These are phyloP conservation scores for Trichaptum fuscoviolaceum DNA, from an alignment of 768 basidiomycete genomes.

Conservation along the genomic window DNA sequence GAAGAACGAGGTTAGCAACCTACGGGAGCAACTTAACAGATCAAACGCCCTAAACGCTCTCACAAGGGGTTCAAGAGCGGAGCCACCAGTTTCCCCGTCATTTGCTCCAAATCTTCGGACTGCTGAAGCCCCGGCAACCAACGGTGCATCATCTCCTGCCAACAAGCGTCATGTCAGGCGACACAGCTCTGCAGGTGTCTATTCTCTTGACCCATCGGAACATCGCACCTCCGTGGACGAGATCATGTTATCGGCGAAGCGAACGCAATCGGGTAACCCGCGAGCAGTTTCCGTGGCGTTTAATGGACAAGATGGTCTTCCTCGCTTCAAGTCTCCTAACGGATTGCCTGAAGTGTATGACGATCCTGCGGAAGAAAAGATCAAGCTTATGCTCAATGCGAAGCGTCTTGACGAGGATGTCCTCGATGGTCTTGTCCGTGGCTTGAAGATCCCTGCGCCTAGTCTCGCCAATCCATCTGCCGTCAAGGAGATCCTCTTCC, in stretches of 20 bases:
- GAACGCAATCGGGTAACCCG: conserved; percentile 63
- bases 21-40: conserved; percentile 94
- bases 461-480: conserved; percentile 88
- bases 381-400: conserved; percentile 85
- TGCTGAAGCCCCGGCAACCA: conserved; percentile 39
- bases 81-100: conserved; percentile 78
- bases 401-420: conserved; percentile 92
- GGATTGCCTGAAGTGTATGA: conserved; percentile 76
- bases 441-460: conserved; percentile 89
- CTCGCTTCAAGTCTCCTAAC: conserved; percentile 55
- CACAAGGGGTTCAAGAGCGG: conserved; percentile 64
- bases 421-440: conserved; percentile 81
- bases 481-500: conserved; percentile 97
- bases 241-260: conserved; percentile 67
- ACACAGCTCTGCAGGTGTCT: conserved; percentile 83
- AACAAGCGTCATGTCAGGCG: conserved; percentile 67
- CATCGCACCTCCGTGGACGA: conserved; percentile 76
- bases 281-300: conserved; percentile 87
- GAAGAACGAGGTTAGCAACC: conserved; percentile 85
- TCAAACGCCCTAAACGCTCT: conserved; percentile 89
- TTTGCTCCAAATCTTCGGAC: conserved; percentile 76
- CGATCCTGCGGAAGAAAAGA: conserved; percentile 93
- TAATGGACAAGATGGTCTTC: conserved; percentile 71
- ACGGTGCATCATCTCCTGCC: conserved; percentile 32
- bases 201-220: conserved; percentile 52